These are phyloP conservation scores for Celoporthe dispersa DNA, from an alignment of 2,329 filamentous ascomycete species.

Conservation along the genomic window DNA sequence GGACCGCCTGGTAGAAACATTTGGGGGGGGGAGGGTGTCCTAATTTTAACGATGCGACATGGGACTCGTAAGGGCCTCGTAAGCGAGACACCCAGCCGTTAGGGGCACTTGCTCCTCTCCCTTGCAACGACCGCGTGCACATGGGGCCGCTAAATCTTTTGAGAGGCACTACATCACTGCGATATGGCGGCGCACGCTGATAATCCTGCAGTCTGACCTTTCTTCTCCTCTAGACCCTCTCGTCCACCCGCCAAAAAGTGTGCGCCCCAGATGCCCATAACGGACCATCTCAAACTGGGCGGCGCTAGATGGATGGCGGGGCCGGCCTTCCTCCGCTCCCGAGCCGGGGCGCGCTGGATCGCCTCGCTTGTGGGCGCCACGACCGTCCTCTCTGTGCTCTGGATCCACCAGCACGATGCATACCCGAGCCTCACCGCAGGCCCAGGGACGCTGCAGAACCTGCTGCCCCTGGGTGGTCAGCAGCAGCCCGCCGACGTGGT, in stretches of 20 bases:
- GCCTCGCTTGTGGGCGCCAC: not conserved
- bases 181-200: not conserved
- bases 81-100: not conserved
- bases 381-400: slow-evolving; percentile 5
- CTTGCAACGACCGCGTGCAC: not conserved
- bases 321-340: slow-evolving; percentile 14
- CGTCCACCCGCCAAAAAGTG: not conserved
- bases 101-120: not conserved
- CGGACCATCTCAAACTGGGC: not conserved
- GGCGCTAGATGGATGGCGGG: not conserved
- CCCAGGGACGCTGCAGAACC: not conserved
- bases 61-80: slow-evolving; percentile 8
- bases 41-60: not conserved
- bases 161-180: not conserved
- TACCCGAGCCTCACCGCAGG: not conserved
- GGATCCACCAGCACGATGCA: slow-evolving; percentile 3
- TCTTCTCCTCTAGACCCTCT: not conserved
- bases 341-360: slow-evolving; percentile 12
- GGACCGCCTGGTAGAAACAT: not conserved
- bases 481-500: not conserved
- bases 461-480: slow-evolving; percentile 8
- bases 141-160: not conserved
- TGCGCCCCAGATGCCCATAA: not conserved
- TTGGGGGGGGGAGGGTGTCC: not conserved
- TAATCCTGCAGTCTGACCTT: not conserved